Evolutionary conservation across 768 basidiomycete genomes (phyloP).

Genomic region (Serendipita sp.): DNA sequence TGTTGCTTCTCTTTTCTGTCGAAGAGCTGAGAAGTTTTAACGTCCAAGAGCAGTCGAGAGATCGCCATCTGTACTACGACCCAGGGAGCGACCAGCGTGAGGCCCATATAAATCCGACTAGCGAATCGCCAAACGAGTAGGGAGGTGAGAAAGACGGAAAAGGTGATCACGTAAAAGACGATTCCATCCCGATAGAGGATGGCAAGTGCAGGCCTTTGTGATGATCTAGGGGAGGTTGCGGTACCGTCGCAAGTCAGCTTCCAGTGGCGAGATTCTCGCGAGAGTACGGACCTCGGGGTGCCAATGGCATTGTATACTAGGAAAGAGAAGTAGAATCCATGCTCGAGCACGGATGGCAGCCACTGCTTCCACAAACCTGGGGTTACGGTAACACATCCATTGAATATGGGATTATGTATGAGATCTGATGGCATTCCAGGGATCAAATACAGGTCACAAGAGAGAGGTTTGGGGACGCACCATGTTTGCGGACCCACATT

Average conservation of each 20-base stretch:
- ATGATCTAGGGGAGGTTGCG: too few relatives aligned
- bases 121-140: neutral
- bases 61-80: neutral
- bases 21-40: neutral
- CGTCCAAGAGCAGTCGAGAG: neutral
- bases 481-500: neutral
- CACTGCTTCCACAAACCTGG: neutral
- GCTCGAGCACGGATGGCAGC: neutral
- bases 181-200: conserved; percentile 2
- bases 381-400: neutral
- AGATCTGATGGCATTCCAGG: neutral
- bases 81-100: neutral
- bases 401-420: neutral
- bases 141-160: neutral
- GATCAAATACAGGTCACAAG: neutral
- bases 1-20: too few relatives aligned
- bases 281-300: neutral
- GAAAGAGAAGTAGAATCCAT: neutral
- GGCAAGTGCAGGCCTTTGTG: neutral
- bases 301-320: neutral
- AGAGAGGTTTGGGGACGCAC: neutral
- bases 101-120: neutral
- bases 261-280: too few relatives aligned
- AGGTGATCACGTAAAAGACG: neutral
- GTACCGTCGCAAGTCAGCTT: too few relatives aligned